Base-by-base conservation (phyloP, 108 stramenopile genomes). In the Skeletonema grethae region DNA sequence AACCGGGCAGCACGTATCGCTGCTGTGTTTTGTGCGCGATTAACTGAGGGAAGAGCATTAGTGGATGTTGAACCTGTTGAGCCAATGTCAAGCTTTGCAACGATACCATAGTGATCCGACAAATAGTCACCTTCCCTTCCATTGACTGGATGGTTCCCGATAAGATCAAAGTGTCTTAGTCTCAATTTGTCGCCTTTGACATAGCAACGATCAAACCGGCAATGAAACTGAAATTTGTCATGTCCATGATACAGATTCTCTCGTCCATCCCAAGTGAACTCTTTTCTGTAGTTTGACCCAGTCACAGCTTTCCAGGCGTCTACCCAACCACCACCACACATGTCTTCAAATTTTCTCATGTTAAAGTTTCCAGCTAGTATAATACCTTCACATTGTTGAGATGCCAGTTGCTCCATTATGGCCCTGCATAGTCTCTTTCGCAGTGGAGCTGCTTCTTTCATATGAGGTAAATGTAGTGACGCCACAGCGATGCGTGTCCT, bases 331-430 rank as follows among this genome's bases (percentile, higher is more conserved):
- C 70, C 70, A 34, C 70, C 70, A 15, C 31, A 60, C 61, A 71
- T 53, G 61, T 71, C 61, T 62, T 71, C 70, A 24, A 62, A 41
- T 35, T 71, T 48, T 71, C 70, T 45, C 70, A 71, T 71, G 22
- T 71, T 71, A 20, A 71, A 71, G 38, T 71, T 60, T 46, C 70
- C 70, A 6, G 62, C 18, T 48, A 71, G 24, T 5, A 71, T 71
- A 25, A 71, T n/a, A 4, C 34, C 34, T n/a, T 61, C 48, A 11
- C 41, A 59, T 25, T 46, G 35, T 11, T 45, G 58, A 8, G 10
- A 10, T n/a, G 15, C 25, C 1, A 71, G 32, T 38, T 13, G 57
- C 59, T 60, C 45, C 39, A 62, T 62, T 2, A 71, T 61, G 13
- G 43, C 28, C 9, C 34, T 24, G 48, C 70, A 71, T 34, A 71